These are phyloP conservation scores for Lachnellula arida DNA, from an alignment of 2,329 filamentous ascomycete genomes.

Conservation along the genomic window DNA sequence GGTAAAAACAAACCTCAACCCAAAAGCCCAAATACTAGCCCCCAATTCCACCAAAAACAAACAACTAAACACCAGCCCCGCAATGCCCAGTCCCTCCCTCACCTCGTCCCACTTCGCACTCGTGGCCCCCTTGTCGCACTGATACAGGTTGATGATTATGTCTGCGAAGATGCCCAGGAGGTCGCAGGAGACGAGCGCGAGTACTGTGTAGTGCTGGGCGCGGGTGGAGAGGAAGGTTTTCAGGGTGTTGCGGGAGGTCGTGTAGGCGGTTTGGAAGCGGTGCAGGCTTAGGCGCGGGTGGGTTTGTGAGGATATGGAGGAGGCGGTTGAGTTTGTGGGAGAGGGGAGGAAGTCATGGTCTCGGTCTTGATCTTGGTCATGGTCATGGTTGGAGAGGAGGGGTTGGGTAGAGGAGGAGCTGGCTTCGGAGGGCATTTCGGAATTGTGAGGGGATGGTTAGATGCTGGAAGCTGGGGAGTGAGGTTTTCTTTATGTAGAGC, in stretches of 20 bases:
- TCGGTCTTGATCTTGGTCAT: not conserved
- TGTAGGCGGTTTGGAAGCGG: constrained; percentile 4
- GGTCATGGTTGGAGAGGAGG: constrained; percentile 11
- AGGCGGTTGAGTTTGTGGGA: not conserved
- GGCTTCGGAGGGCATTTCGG: constrained; percentile 11
- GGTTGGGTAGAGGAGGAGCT: constrained; percentile 11
- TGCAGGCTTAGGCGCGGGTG: not conserved
- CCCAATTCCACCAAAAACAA: constrained; percentile 61
- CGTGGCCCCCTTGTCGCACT: constrained; percentile 37
- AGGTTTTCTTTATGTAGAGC: too few relatives aligned
- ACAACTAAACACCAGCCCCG: constrained; percentile 56
- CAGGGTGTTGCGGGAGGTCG: constrained; percentile 11
- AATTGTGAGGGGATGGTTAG: not conserved
- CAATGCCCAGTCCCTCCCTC: constrained; percentile 42
- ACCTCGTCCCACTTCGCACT: constrained; percentile 33
- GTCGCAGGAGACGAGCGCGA: constrained; percentile 45
- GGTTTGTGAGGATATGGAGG: not conserved
- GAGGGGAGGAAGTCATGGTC: not conserved
- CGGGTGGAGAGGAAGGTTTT: constrained; percentile 37
- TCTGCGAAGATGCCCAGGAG: constrained; percentile 48
- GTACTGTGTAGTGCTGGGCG: constrained; percentile 45
- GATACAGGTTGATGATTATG: constrained; percentile 45
- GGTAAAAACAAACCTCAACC: constrained; percentile 40
- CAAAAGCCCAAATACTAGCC: constrained; percentile 57
- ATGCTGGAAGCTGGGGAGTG: not conserved